Evolutionary conservation across 2,329 filamentous ascomycete species (phyloP).

Genomic region (Fusarium circinatum): DNA sequence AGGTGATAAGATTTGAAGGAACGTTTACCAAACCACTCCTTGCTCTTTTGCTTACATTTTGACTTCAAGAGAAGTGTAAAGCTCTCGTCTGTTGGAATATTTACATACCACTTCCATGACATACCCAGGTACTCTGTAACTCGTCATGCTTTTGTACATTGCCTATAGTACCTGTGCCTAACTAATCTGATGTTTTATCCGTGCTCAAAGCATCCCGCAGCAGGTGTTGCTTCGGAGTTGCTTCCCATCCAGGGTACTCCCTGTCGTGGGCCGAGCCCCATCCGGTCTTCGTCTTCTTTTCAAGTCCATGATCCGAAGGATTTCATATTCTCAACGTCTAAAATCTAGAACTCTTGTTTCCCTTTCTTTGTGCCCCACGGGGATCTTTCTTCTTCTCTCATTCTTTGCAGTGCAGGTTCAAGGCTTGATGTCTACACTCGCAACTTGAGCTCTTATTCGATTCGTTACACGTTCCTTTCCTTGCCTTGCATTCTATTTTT

Average conservation of each 20-base stretch:
- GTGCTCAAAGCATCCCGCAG: conserved; percentile 29
- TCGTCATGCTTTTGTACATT: not conserved
- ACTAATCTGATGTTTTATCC: conserved; percentile 22
- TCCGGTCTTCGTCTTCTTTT: conserved; percentile 14
- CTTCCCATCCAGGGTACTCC: conserved; percentile 35
- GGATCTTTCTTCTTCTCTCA: conserved; percentile 7
- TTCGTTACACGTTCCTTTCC: conserved; percentile 35
- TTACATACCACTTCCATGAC: too few relatives aligned
- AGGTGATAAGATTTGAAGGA: conserved; percentile 12
- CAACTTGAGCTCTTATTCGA: conserved; percentile 16
- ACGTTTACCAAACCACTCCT: not conserved
- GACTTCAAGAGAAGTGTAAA: not conserved
- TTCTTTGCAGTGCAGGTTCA: conserved; percentile 28
- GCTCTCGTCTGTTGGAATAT: not conserved
- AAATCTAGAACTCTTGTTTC: conserved; percentile 20
- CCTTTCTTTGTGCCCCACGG: conserved; percentile 9
- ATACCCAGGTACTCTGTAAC: not conserved
- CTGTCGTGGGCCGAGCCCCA: conserved; percentile 27
- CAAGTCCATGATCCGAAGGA: conserved; percentile 7
- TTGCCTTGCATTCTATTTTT: conserved; percentile 17
- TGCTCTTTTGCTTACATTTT: not conserved
- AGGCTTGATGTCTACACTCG: conserved; percentile 38
- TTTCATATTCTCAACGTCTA: conserved; percentile 6
- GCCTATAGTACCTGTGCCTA: not conserved
- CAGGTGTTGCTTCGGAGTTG: conserved; percentile 35